These are phyloP conservation scores for Crataegus laevigata DNA, from an alignment of 306 rosid genomes.

Conservation along the genomic window DNA sequence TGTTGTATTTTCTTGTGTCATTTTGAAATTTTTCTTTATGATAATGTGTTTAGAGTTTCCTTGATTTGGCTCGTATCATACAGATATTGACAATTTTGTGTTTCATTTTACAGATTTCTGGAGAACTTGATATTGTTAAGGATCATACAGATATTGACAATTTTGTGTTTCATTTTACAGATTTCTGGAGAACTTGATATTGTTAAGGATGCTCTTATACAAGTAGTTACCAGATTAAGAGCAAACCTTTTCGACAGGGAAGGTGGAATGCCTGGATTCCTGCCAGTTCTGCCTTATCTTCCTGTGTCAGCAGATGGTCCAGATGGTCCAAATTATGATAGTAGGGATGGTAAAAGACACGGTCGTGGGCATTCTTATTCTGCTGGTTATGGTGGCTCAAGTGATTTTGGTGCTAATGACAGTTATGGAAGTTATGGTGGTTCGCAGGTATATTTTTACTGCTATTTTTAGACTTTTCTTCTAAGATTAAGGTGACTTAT, in stretches of 20 bases:
- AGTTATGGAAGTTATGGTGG: slow-evolving; percentile 77
- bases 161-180: slow-evolving; percentile 24
- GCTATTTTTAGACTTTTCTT: neutral
- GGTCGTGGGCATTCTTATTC: slow-evolving; percentile 86
- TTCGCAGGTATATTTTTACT: slow-evolving; percentile 57
- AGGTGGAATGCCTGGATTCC: slow-evolving; percentile 66
- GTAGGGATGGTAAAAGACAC: slow-evolving; percentile 76
- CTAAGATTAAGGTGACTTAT: neutral
- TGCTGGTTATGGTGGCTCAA: slow-evolving; percentile 70
- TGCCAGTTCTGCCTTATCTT: slow-evolving; percentile 85
- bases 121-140: slow-evolving; percentile 91
- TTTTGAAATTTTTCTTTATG: neutral
- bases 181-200: slow-evolving; percentile 90
- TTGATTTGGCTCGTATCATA: slow-evolving; percentile 8
- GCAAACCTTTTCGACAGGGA: slow-evolving; percentile 93
- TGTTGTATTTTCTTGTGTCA: neutral
- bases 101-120: slow-evolving; percentile 52
- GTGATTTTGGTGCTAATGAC: slow-evolving; percentile 58
- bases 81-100: slow-evolving; percentile 2
- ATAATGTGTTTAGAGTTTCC: neutral
- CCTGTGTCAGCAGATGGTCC: slow-evolving; percentile 67
- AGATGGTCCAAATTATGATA: slow-evolving; percentile 63
- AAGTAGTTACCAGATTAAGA: slow-evolving; percentile 78
- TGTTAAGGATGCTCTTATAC: slow-evolving; percentile 95
- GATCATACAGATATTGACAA: slow-evolving; percentile 35